Evolutionary conservation across 2,329 filamentous ascomycete species (phyloP), one percentile per base, ranked within the genome.

Genomic region (Zarea fungicola): DNA sequence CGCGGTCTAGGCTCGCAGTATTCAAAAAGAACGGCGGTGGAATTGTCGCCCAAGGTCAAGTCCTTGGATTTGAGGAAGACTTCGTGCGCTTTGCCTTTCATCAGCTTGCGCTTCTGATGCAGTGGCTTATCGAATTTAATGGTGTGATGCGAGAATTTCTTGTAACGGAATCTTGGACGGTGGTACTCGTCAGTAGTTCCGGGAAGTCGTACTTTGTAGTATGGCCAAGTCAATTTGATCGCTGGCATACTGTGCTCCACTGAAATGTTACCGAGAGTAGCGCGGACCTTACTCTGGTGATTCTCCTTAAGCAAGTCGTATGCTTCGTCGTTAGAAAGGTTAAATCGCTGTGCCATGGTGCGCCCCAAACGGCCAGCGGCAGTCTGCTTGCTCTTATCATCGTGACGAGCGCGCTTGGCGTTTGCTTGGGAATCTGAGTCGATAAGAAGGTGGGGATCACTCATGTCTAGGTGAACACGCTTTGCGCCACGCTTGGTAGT

Each of bases 281-380:
- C 93, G 56, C 93, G 84, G 53, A 99, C 88, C 68, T 96, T 97
- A 75, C 89, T 90, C 69, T 95, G 89, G 62, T 95, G 91, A 62
- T 96, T 97, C 66, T 96, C 90, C 68, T 97, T 97, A 37, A 99
- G 79, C 52, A 90, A 82, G 62, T 97, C 91, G 65, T 99, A 99
- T 2, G 91, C 91, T 51, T 93, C 87, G 61, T 99, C 93, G 55
- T 97, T 97, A 25, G 91, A 96, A 51, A 95, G 87, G 63, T 97
- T 97, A 75, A 96, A 99, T 35, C 92, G 84, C 56, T 85, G 81
- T 31, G 81, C 81, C 29, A 96, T 77, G 49, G 88, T 83, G 48
- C 85, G 86, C 3, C 84, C 82, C 35, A 89, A 70, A 43, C 83
- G 85, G 14, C 83, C 81, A 49, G 81, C 85, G 7, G 79, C 81